These are phyloP conservation scores for Acanthamoeba royreba DNA, from an alignment of 208 protist genomes.

Conservation along the genomic window DNA sequence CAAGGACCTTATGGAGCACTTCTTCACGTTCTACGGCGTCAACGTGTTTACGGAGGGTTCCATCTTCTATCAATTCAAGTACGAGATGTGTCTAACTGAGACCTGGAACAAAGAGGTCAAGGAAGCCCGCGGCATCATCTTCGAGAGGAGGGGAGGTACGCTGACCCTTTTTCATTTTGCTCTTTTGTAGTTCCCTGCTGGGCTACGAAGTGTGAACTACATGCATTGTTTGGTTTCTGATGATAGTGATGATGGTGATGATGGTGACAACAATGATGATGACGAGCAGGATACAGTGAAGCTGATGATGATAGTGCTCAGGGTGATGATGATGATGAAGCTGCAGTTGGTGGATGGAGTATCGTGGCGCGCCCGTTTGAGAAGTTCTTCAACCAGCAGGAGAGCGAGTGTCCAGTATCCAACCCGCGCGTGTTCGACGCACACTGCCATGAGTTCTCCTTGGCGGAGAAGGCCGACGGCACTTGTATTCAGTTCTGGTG, in stretches of 20 bases:
- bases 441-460: neutral
- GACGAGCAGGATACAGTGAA: too few relatives aligned
- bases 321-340: too few relatives aligned
- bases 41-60: conserved; percentile 4
- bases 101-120: conserved; percentile 8
- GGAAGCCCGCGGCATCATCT: neutral
- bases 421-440: neutral
- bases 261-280: neutral
- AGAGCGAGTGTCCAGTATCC: neutral
- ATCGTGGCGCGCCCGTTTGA: neutral
- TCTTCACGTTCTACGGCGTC: conserved; percentile 5
- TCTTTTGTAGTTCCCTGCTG: too few relatives aligned
- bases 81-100: conserved; percentile 1
- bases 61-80: conserved; percentile 39
- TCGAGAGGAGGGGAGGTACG: neutral
- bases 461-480: conserved; percentile 25
- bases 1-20: neutral
- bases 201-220: too few relatives aligned
- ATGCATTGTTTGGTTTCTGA: too few relatives aligned
- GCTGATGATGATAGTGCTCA: too few relatives aligned
- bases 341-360: too few relatives aligned
- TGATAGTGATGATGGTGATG: neutral
- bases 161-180: too few relatives aligned
- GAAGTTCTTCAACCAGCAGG: conserved; percentile 41
- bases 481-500: conserved; percentile 20